Percentiles rank a stretch among this genome's conserved stretches.
phyloP scores from a whole-genome alignment of 2,329 filamentous ascomycete genomes.

The Alternaria panax region DNA sequence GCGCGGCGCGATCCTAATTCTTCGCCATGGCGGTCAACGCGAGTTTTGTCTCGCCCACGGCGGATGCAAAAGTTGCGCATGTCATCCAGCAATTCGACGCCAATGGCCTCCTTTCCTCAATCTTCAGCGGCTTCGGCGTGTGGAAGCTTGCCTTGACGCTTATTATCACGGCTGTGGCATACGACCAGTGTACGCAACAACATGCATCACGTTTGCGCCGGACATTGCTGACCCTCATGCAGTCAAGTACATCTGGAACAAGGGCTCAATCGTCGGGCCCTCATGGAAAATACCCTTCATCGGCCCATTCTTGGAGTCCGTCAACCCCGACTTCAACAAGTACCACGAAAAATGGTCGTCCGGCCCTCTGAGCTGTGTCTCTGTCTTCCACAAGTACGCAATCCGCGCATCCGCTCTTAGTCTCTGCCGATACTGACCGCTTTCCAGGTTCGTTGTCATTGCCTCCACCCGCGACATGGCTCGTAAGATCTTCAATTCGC shows the following conservation, averaged over 20 bases:
- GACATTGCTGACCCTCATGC: slow-evolving; percentile 53
- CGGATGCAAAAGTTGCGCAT: slow-evolving; percentile 48
- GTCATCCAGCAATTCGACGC: slow-evolving; percentile 39
- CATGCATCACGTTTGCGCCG: background rate
- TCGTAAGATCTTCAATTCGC: slow-evolving; percentile 96
- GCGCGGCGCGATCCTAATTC: slow-evolving; percentile 10
- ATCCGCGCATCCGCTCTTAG: background rate
- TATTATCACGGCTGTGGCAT: slow-evolving; percentile 75
- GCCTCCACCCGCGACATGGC: slow-evolving; percentile 94
- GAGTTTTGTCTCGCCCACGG: slow-evolving; percentile 51
- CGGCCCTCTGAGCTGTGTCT: slow-evolving; percentile 92
- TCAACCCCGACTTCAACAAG: slow-evolving; percentile 89
- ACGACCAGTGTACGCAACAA: slow-evolving; percentile 81
- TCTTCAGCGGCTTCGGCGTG: slow-evolving; percentile 41
- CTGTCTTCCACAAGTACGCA: slow-evolving; percentile 94
- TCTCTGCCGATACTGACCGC: slow-evolving; percentile 22
- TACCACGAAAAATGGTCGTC: slow-evolving; percentile 94
- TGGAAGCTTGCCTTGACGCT: slow-evolving; percentile 63
- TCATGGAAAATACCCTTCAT: slow-evolving; percentile 63
- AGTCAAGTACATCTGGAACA: slow-evolving; percentile 58
- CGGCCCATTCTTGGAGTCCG: slow-evolving; percentile 91
- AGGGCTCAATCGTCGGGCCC: slow-evolving; percentile 57
- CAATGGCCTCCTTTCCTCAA: slow-evolving; percentile 41
- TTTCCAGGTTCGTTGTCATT: slow-evolving; percentile 87
- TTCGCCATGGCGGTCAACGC: slow-evolving; percentile 46